Conservation (phyloP, 345 rosid species). For the Gossypium australe region DNA sequence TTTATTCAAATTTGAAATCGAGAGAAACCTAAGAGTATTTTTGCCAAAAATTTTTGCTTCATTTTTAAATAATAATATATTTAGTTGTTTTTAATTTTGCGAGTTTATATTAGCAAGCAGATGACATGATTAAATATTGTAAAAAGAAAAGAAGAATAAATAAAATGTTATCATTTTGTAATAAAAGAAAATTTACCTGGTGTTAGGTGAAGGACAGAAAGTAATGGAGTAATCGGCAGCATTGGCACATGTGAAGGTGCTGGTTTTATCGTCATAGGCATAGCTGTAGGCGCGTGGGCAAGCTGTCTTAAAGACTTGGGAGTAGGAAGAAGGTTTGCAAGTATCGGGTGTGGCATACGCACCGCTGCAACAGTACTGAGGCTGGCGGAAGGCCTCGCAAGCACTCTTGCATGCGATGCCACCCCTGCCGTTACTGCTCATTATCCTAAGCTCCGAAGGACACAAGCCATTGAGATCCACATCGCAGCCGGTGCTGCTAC, state of each 20-base stretch:
- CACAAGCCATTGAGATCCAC: constrained; percentile 69
- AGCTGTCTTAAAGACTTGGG: constrained; percentile 62
- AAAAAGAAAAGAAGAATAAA: no score
- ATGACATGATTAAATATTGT: no score
- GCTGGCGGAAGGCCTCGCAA: constrained; percentile 70
- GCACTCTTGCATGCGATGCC: constrained; percentile 86
- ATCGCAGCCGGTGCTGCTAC: constrained; percentile 70
- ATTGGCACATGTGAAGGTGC: constrained; percentile 87
- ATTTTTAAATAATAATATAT: no score
- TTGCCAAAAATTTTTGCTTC: no score
- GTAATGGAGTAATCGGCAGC: constrained; percentile 73
- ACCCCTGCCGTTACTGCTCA: constrained; percentile 25
- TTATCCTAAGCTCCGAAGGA: constrained; percentile 73
- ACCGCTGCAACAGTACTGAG: constrained; percentile 88
- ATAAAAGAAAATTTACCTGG: constrained; percentile 42
- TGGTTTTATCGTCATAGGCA: constrained; percentile 84
- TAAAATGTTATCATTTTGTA: no score
- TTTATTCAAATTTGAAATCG: no score
- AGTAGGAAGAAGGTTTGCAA: constrained; percentile 72
- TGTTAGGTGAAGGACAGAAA: constrained; percentile 73
- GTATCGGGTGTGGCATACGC: constrained; percentile 56
- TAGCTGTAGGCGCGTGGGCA: constrained; percentile 96
- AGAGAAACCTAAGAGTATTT: no score
- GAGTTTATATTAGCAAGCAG: no score
- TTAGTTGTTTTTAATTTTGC: no score